Conservation (phyloP, 2,329 filamentous ascomycete species). For the Claviceps humidiphila region DNA sequence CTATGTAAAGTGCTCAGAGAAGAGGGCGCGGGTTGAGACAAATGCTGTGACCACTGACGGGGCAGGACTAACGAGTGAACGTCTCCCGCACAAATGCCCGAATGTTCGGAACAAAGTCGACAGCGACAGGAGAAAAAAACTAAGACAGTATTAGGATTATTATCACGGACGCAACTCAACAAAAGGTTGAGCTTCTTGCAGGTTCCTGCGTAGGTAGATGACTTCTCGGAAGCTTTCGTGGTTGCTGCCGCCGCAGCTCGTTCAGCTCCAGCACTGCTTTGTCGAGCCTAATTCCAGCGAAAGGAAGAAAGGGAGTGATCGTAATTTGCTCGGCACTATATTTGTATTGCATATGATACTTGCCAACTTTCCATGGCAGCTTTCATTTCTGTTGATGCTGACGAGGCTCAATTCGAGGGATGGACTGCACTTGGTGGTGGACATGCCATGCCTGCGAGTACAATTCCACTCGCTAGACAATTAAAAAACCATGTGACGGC, state of each 20-base stretch:
- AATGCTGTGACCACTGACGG: conserved; percentile 28
- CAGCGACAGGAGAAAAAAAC: conserved; percentile 27
- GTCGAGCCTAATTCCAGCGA: too few relatives aligned
- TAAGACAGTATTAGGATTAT: conserved; percentile 20
- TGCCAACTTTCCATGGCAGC: too few relatives aligned
- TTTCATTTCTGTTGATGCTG: not conserved
- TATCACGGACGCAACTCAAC: conserved; percentile 24
- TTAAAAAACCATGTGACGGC: not conserved
- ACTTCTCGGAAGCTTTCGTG: too few relatives aligned
- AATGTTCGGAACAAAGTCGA: conserved; percentile 19
- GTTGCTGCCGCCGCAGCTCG: too few relatives aligned
- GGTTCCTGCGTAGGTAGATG: conserved; percentile 1
- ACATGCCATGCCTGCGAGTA: conserved; percentile 15
- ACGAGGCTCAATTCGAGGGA: conserved; percentile 7
- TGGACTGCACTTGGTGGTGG: conserved; percentile 1
- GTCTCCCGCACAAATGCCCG: conserved; percentile 43
- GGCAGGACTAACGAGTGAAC: conserved; percentile 49
- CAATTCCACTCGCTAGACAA: not conserved
- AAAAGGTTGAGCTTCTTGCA: conserved; percentile 4
- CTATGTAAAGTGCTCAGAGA: conserved; percentile 21
- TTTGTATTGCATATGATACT: too few relatives aligned
- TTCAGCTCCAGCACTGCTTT: too few relatives aligned
- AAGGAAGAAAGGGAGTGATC: too few relatives aligned
- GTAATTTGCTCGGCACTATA: too few relatives aligned
- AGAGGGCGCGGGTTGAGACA: conserved; percentile 33